Conservation (phyloP, 2,329 filamentous ascomycete species). For the Lachnum nothofagi region DNA sequence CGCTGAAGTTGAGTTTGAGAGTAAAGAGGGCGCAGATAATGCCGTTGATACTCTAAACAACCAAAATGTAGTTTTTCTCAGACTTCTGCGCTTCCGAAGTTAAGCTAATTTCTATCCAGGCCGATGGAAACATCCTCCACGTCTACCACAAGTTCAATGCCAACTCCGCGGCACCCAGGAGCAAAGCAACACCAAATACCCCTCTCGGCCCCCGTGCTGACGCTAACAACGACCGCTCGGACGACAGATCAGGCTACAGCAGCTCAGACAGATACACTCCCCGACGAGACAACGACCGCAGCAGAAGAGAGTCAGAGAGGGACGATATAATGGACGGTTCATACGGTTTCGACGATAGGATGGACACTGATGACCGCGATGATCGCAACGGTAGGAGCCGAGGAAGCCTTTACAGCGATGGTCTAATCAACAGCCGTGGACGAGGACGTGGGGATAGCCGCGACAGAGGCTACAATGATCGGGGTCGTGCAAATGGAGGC, state of each 20-base stretch:
- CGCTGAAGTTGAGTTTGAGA: constrained; percentile 71
- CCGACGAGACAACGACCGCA: constrained; percentile 21
- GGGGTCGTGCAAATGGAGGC: constrained; percentile 19
- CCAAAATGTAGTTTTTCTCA: constrained; percentile 56
- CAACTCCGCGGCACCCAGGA: constrained; percentile 13
- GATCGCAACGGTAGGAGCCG: constrained; percentile 10
- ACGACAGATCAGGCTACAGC: constrained; percentile 20
- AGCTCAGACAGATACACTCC: constrained; percentile 25
- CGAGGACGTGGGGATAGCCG: constrained; percentile 17
- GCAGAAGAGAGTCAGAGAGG: constrained; percentile 22
- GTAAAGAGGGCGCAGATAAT: constrained; percentile 65
- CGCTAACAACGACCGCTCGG: constrained; percentile 12
- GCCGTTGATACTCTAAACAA: constrained; percentile 74
- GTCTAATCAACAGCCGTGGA: constrained; percentile 20
- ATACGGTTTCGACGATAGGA: constrained; percentile 33
- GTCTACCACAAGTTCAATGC: constrained; percentile 62
- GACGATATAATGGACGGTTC: constrained; percentile 33
- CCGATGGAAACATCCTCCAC: constrained; percentile 68
- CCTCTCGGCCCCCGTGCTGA: constrained; percentile 31
- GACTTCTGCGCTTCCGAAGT: background rate
- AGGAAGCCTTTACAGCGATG: constrained; percentile 32
- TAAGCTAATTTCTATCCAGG: constrained; percentile 41
- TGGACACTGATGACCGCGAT: constrained; percentile 31
- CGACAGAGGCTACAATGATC: constrained; percentile 20
- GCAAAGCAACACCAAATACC: constrained; percentile 13